Conservation (phyloP, 1,139 yeast genomes). For the Taphrina sp. region DNA sequence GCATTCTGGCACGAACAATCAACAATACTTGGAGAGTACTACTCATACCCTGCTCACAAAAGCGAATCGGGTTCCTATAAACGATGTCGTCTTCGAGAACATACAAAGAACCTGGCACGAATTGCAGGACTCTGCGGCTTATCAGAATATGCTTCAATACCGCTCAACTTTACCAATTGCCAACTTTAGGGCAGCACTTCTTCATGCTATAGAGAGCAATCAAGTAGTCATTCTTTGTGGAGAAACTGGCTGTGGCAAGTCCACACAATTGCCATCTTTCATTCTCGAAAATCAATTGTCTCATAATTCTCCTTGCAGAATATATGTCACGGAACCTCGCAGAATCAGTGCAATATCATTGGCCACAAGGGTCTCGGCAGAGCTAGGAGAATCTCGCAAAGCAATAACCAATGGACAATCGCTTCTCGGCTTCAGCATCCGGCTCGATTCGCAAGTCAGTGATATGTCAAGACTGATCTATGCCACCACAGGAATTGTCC, state of each 20-base stretch:
- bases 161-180: slow-evolving; percentile 25
- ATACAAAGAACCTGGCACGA: slow-evolving; percentile 5
- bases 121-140: slow-evolving; percentile 8
- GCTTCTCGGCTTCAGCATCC: slow-evolving; percentile 74
- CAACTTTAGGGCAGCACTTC: slow-evolving; percentile 9
- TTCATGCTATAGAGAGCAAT: slow-evolving; percentile 42
- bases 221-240: slow-evolving; percentile 89
- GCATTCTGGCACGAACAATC: neutral
- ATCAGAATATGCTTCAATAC: slow-evolving; percentile 11
- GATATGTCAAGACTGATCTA: slow-evolving; percentile 64
- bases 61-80: neutral
- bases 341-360: slow-evolving; percentile 72
- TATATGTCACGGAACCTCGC: slow-evolving; percentile 74
- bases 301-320: slow-evolving; percentile 51
- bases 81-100: neutral
- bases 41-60: neutral
- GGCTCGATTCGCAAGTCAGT: slow-evolving; percentile 74
- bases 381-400: slow-evolving; percentile 40
- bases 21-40: too few relatives aligned
- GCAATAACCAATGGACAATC: slow-evolving; percentile 59
- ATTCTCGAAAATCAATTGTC: slow-evolving; percentile 66
- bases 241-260: slow-evolving; percentile 97
- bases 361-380: slow-evolving; percentile 66
- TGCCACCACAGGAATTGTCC: slow-evolving; percentile 77
- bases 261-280: slow-evolving; percentile 62